These are phyloP conservation scores for Daedaleopsis nitida DNA, from an alignment of 768 basidiomycete species.

Conservation along the genomic window DNA sequence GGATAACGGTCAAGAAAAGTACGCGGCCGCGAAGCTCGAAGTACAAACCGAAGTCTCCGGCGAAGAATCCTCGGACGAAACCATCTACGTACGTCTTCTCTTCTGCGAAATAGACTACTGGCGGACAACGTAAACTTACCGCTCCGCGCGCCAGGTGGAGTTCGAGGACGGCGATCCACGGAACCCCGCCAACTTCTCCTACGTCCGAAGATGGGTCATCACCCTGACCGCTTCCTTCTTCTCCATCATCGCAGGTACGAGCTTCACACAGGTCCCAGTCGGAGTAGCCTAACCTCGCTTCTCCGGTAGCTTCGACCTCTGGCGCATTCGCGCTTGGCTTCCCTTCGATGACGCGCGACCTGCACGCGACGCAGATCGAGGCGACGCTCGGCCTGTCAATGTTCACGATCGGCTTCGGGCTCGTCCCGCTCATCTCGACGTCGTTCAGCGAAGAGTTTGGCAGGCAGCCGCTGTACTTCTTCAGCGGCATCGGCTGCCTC, in stretches of 20 bases:
- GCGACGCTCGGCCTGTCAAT: conserved; percentile 42
- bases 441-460: conserved; percentile 77
- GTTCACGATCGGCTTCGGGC: conserved; percentile 61
- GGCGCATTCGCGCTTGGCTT: conserved; percentile 59
- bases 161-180: conserved; percentile 35
- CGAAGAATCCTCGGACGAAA: conserved; percentile 12
- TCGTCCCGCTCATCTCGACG: conserved; percentile 66
- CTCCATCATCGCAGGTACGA: conserved; percentile 50
- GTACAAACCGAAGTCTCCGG: background rate
- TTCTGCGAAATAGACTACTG: background rate
- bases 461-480: conserved; percentile 58
- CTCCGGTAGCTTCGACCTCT: conserved; percentile 46
- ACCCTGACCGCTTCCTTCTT: conserved; percentile 48
- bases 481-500: conserved; percentile 50
- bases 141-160: conserved; percentile 31
- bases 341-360: conserved; percentile 52
- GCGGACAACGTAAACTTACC: background rate
- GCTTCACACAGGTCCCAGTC: background rate
- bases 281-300: background rate
- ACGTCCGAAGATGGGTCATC: conserved; percentile 39
- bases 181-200: conserved; percentile 36
- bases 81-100: conserved; percentile 25
- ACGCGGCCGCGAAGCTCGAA: conserved; percentile 4
- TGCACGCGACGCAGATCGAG: conserved; percentile 34
- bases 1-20: conserved; percentile 14